Base-by-base conservation (phyloP, 2,329 filamentous ascomycete genomes). In the Tolypocladium ophioglossoides region DNA sequence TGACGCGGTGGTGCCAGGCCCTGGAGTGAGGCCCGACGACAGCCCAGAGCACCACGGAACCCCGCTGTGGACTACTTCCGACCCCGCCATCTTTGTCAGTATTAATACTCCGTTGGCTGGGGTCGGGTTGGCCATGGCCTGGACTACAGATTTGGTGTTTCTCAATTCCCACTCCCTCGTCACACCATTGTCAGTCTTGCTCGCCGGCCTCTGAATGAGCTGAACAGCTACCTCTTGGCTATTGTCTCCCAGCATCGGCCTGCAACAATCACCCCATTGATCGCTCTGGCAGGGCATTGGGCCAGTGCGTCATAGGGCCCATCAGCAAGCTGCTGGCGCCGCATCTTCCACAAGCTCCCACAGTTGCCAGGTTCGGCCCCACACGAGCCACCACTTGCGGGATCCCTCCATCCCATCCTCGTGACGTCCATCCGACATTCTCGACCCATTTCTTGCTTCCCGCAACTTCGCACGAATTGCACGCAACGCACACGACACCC, bases 331-430 rank as follows among this genome's bases (percentile, higher is more conserved):
- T 4, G 12, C 24, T 30, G 44, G 24, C n/a, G 38, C 54, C 56
- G 60, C 61, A 62, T 54, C 56, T 69, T 68, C 66, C 62, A 69
- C 66, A 66, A 68, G 63, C 58, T 67, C 64, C 64, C 55, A 66
- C 60, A 59, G 58, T 58, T n/a, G 50, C 39, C 62, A 58, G 63
- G 61, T 60, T 5, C 52, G 55, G 54, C 41, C 40, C 49, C 37
- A 40, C 50, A 35, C 37, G 50, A 50, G 44, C 53, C 41, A 50
- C 52, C 35, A 7, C 30, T 39, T 3, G 44, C 44, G 16, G 44
- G 16, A n/a, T 32, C 44, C 27, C 18, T 32, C 18, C 44, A 46
- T 46, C 41, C 41, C 41, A 20, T 34, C 44, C 27, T 20, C 27
- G n/a, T 27, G 4, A 34, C 44, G 18, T 48, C 18, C 9, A 11